Conservation (phyloP, 306 rosid genomes). For the Quercus mongolica region DNA sequence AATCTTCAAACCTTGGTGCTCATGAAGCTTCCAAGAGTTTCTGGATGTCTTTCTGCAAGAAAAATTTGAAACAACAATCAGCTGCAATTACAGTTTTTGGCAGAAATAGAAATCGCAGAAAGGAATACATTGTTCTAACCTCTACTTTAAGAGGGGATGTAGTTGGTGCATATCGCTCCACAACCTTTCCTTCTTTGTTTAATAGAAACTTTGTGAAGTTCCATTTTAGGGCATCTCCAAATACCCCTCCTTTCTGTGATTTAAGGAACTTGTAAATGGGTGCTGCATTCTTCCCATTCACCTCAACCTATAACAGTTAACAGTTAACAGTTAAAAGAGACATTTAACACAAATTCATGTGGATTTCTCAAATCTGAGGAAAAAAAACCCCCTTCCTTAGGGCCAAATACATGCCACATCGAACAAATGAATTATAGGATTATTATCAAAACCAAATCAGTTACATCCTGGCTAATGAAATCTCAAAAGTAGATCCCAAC, state of each 20-base stretch:
- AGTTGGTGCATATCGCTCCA: constrained; percentile 84
- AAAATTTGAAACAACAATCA: constrained; percentile 20
- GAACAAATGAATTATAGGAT: not conserved
- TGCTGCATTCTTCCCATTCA: constrained; percentile 70
- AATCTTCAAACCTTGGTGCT: constrained; percentile 28
- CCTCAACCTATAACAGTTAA: constrained; percentile 51
- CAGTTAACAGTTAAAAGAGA: not conserved
- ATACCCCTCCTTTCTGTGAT: constrained; percentile 64
- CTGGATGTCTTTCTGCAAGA: constrained; percentile 77
- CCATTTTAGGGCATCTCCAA: constrained; percentile 89
- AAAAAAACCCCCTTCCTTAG: not conserved
- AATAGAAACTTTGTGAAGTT: constrained; percentile 90
- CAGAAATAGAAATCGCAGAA: not conserved
- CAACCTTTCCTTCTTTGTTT: constrained; percentile 81
- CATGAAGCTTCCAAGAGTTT: constrained; percentile 59
- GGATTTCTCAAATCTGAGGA: not conserved
- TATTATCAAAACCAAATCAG: not conserved
- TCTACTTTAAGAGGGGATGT: constrained; percentile 79
- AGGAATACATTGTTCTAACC: constrained; percentile 39
- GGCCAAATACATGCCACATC: not conserved
- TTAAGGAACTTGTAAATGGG: constrained; percentile 76
- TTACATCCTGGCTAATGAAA: not conserved
- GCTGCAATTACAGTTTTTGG: not conserved
- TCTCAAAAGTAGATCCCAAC: not conserved
- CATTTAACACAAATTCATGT: constrained; percentile 1